A percentile compares a stretch with the other conserved stretches of the same genome.
These are phyloP conservation scores for Beauveria brongniartii DNA, from an alignment of 2,329 filamentous ascomycete genomes.

Conservation along the genomic window DNA sequence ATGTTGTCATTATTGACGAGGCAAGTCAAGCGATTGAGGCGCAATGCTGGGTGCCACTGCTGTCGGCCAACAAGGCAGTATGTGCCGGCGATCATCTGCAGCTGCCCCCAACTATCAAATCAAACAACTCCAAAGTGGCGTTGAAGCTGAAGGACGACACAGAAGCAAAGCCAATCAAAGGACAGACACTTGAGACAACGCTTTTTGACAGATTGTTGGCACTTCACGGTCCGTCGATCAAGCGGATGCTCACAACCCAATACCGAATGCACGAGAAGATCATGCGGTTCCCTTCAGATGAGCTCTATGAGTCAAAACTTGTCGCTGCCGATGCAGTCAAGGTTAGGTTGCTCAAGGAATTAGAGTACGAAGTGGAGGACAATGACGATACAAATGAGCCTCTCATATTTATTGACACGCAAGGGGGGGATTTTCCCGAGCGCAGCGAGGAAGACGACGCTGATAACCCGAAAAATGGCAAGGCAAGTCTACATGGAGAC, in stretches of 20 bases:
- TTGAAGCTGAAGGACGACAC: conserved; percentile 28
- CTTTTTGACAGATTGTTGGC: conserved; percentile 82
- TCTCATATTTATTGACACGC: conserved; percentile 90
- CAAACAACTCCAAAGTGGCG: conserved; percentile 47
- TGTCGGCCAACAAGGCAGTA: conserved; percentile 74
- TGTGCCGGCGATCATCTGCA: conserved; percentile 93
- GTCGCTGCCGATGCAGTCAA: conserved; percentile 75
- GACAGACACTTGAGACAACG: conserved; percentile 71
- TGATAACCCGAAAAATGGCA: conserved; percentile 35
- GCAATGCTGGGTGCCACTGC: conserved; percentile 89
- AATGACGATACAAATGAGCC: conserved; percentile 84
- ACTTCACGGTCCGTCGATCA: conserved; percentile 75
- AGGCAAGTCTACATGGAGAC: conserved; percentile 37
- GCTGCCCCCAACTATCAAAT: conserved; percentile 90
- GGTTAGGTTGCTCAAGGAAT: conserved; percentile 62
- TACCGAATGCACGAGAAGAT: conserved; percentile 97
- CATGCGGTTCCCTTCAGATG: conserved; percentile 86
- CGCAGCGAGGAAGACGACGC: conserved; percentile 65
- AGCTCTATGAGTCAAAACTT: conserved; percentile 77
- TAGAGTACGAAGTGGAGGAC: conserved; percentile 69
- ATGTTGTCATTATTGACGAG: conserved; percentile 93
- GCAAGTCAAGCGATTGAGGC: conserved; percentile 93
- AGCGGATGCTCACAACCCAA: conserved; percentile 91
- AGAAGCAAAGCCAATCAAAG: conserved; percentile 34
- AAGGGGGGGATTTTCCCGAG: conserved; percentile 87